phyloP scores from a whole-genome alignment of 768 basidiomycete genomes.

The Pleurotus pulmonarius region DNA sequence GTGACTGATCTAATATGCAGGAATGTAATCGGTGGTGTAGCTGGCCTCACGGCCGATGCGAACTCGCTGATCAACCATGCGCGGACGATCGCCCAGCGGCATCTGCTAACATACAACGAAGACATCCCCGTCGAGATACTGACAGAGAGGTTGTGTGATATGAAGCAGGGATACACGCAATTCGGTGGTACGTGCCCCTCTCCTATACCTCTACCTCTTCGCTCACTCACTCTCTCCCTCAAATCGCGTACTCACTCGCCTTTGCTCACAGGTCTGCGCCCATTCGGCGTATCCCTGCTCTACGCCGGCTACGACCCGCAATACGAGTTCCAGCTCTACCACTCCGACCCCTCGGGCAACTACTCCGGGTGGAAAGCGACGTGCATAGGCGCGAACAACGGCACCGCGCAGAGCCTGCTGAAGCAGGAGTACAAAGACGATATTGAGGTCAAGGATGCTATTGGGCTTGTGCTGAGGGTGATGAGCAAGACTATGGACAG shows the following conservation, averaged over 20 bases:
- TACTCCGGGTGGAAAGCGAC: conserved; percentile 99
- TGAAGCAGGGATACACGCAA: conserved; percentile 99
- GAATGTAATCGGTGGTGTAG: conserved; percentile 93
- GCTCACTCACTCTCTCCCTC: not conserved
- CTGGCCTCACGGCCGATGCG: conserved; percentile 94
- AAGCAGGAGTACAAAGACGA: conserved; percentile 99
- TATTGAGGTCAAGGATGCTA: conserved; percentile 85
- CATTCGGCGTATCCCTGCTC: conserved; percentile 95
- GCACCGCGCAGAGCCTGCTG: conserved; percentile 89
- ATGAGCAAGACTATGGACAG: conserved; percentile 99
- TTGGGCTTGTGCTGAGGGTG: conserved; percentile 85
- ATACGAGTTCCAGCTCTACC: conserved; percentile 96
- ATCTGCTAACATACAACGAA: conserved; percentile 89
- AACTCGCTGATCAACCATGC: conserved; percentile 97
- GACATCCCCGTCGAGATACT: conserved; percentile 97
- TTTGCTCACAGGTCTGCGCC: conserved; percentile 73
- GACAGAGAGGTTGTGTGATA: conserved; percentile 89
- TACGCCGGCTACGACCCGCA: conserved; percentile 97
- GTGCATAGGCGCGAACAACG: conserved; percentile 97
- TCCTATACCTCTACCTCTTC: not conserved
- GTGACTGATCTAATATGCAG: conserved; percentile 32
- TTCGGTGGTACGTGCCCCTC: conserved; percentile 66
- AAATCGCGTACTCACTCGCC: not conserved
- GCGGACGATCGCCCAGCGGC: conserved; percentile 83
- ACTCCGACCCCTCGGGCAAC: conserved; percentile 97